Base-by-base conservation (phyloP, 768 basidiomycete species). In the Podaxis sp. region DNA sequence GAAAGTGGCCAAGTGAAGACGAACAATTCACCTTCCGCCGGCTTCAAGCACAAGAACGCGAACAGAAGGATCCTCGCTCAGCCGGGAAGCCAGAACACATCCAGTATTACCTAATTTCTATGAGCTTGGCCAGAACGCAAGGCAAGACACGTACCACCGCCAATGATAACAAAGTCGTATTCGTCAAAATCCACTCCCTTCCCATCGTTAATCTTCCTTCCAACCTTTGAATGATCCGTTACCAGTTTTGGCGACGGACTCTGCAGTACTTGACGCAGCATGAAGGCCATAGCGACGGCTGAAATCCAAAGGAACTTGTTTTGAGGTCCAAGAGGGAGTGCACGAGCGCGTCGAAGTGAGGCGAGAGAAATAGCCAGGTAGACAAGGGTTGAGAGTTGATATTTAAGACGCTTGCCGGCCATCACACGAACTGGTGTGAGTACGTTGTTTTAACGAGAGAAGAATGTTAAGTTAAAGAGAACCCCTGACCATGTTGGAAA, bases 31-130 rank as follows among this genome's bases (percentile, higher is more conserved):
- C 89, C 88, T 90, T 60, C 74, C 74, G 2, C 87, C 87, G 24
- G 86, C 81, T 68, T 89, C 87, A 1, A 89, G 70, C 1, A 89
- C 69, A 17, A 88, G 75, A 19, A 89, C 84, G 4, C 79, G 77
- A 15, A 86, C 68, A 1, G 72, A 73, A 0, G 84, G 82, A 63
- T 86, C 77, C 71, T 89, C 87, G 5, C 79, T 81, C 8, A 89
- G 71, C 15, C 87, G 79, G 2, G 85, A 75, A 12, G 86, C 87
- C 8, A 88, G 75, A 8, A 82, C 86, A 68, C 85, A 87, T 11
- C 87, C 87, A 1, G 86, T 79, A 9, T 85, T 87, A 8, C 87
- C 86, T 83, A 64, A 19, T 19, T 38, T 11, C 13, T 30, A 12
- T 63, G 30, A 63, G 48, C n/a, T 17, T 44, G 9, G 17, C 12